Percentiles rank a stretch among this genome's conserved stretches.
phyloP scores from a whole-genome alignment of 1,284 basidiomycete genomes.

The Psilocybe mexicana region DNA sequence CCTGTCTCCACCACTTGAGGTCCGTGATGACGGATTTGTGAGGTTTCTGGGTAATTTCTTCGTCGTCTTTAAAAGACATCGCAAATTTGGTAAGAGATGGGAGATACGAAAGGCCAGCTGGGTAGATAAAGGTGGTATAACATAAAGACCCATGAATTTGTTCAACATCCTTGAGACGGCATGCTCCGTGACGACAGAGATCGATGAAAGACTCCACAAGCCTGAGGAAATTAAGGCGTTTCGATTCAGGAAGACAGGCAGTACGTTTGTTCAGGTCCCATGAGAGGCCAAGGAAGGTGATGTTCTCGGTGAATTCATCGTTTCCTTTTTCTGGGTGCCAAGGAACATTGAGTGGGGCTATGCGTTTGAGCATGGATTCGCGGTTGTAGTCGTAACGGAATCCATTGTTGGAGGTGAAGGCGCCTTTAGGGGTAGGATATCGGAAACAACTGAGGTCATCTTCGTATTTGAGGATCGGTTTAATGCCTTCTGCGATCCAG shows the following conservation, averaged over 20 bases:
- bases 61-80: conserved; percentile 12
- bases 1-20: conserved; percentile 30
- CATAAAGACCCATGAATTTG: conserved; percentile 22
- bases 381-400: conserved; percentile 19
- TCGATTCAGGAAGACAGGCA: no score
- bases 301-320: no score
- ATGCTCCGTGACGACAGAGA: no score
- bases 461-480: conserved; percentile 31
- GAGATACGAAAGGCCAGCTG: conserved; percentile 19
- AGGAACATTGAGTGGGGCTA: conserved; percentile 22
- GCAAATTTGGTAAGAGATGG: conserved; percentile 19
- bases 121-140: conserved; percentile 29
- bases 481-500: conserved; percentile 17
- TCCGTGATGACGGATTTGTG: conserved; percentile 20
- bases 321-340: conserved; percentile 31
- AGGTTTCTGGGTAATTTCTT: conserved; percentile 9
- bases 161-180: neutral
- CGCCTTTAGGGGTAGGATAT: conserved; percentile 3
- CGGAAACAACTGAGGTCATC: conserved; percentile 22
- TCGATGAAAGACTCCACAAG: no score
- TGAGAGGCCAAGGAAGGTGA: no score
- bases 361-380: conserved; percentile 6
- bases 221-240: no score
- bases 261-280: no score
- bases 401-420: neutral